Evolutionary conservation across 2,329 filamentous ascomycete species (phyloP).

Genomic region (Emergomyces pasteurianus): DNA sequence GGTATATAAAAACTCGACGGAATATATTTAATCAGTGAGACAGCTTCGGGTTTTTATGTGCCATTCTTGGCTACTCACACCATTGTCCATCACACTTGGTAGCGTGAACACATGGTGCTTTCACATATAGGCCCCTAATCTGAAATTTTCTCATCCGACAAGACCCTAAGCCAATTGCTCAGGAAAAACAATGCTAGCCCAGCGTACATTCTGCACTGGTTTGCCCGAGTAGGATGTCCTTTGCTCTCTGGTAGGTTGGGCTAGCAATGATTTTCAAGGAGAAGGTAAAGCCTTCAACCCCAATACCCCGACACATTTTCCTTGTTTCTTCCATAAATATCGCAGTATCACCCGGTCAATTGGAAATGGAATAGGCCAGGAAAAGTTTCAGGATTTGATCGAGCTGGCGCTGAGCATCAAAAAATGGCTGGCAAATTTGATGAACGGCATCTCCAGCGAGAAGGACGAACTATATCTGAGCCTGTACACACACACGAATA

Average conservation of each 20-base stretch:
- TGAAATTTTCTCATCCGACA: constrained; percentile 58
- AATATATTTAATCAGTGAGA: constrained; percentile 70
- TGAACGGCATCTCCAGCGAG: constrained; percentile 52
- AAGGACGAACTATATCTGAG: constrained; percentile 70
- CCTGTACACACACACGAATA: constrained; percentile 36
- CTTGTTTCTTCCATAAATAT: constrained; percentile 4
- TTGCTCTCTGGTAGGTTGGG: constrained; percentile 23
- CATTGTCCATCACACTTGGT: neutral
- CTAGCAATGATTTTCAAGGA: constrained; percentile 65
- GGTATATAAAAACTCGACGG: constrained; percentile 54
- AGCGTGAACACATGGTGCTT: constrained; percentile 3
- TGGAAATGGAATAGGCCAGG: constrained; percentile 12
- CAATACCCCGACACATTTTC: constrained; percentile 56
- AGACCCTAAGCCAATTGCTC: constrained; percentile 49
- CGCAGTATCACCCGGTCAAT: constrained; percentile 7
- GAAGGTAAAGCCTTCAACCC: constrained; percentile 60
- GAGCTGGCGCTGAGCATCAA: constrained; percentile 54
- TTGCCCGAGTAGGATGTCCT: constrained; percentile 8
- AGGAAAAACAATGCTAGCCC: constrained; percentile 42
- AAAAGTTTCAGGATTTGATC: constrained; percentile 50
- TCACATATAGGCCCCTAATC: constrained; percentile 17
- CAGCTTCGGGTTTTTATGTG: constrained; percentile 2
- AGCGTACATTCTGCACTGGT: constrained; percentile 19
- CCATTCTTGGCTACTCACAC: constrained; percentile 8
- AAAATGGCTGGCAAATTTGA: constrained; percentile 15